Base-by-base conservation (phyloP, 2,329 filamentous ascomycete species). In the Penicillium glabrum region DNA sequence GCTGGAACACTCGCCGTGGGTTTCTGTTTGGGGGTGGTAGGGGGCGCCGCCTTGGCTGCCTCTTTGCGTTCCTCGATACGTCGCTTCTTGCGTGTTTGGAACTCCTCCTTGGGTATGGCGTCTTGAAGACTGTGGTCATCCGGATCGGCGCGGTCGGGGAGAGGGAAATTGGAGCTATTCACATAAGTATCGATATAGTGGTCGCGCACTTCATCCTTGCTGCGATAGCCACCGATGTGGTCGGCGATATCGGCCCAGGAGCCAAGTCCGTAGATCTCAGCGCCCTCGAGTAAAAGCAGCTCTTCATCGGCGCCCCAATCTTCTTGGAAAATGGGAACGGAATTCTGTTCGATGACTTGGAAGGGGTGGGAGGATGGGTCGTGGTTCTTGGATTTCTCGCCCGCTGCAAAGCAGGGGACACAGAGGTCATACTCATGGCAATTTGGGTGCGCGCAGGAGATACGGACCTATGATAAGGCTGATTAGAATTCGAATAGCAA, bases 271-370 rank as follows among this genome's bases (percentile, higher is more conserved):
- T 99, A 99, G 56, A 91, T 96, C 75, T 99, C 95, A 11, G 91
- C 92, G 23, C 95, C 95, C 77, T 99, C 95, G 0, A 99, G 78
- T 52, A 99, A 79, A 5, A 98, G 79, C n/a, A 98, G 77, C 75
- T 99, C 95, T 73, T 99, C 95, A 71, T 99, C 95, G 24, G 95
- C 95, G 51, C 95, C 95, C 95, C 95, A 99, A 70, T 96, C 93
- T 56, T 86, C 84, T 64, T 93, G 89, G 69, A 96, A 99, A 57
- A 99, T 98, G 1, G 95, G 95, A 49, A 99, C 96, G 0, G 93
- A 97, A 71, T 99, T 96, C 69, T 98, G 95, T 74, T 99, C 95
- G 63, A 99, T 97, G 33, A 99, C 95, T 61, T 91, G 89, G 74
- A 88, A 99, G 14, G 91, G 82, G 76, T 99, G 95, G 13, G 89